Evolutionary conservation across 148 eudicot genomes (phyloP).

Genomic region (Salicornia ramosissima): DNA sequence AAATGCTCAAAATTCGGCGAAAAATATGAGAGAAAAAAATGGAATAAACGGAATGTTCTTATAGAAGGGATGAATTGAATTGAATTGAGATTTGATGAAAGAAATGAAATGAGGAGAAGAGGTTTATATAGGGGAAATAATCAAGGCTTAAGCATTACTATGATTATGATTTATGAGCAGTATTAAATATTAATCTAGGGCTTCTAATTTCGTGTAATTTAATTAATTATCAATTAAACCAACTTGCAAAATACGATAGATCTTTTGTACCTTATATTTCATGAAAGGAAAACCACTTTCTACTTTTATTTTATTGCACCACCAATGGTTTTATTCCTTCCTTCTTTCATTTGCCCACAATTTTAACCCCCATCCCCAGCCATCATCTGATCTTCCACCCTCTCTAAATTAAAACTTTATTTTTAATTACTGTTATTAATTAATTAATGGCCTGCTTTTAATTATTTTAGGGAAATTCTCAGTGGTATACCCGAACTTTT

Average conservation of each 20-base stretch:
- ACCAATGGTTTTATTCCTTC: slow-evolving; percentile 15
- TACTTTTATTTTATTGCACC: slow-evolving; percentile 13
- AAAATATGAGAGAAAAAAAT: neutral
- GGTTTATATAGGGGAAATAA: slow-evolving; percentile 19
- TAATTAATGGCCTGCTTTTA: slow-evolving; percentile 1
- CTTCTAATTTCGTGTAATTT: neutral
- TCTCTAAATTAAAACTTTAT: neutral
- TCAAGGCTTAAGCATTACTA: neutral
- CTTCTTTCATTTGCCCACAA: slow-evolving; percentile 20
- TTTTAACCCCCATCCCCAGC: too few relatives aligned
- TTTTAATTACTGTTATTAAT: neutral
- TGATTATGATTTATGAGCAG: neutral
- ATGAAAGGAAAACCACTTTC: too few relatives aligned
- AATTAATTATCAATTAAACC: too few relatives aligned
- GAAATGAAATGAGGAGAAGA: neutral
- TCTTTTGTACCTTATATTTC: slow-evolving; percentile 21
- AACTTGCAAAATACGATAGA: slow-evolving; percentile 16
- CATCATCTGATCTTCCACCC: too few relatives aligned
- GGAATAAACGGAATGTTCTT: neutral
- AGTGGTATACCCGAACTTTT: too few relatives aligned
- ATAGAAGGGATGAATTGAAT: neutral
- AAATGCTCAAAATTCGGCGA: neutral
- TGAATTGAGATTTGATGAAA: slow-evolving; percentile 12
- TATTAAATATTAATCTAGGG: neutral
- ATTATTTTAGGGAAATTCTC: neutral